Percentiles rank a stretch among this genome's conserved stretches.
Evolutionary conservation across 139 green algal species (phyloP).

Genomic region (Tetradesmus obliquus): DNA sequence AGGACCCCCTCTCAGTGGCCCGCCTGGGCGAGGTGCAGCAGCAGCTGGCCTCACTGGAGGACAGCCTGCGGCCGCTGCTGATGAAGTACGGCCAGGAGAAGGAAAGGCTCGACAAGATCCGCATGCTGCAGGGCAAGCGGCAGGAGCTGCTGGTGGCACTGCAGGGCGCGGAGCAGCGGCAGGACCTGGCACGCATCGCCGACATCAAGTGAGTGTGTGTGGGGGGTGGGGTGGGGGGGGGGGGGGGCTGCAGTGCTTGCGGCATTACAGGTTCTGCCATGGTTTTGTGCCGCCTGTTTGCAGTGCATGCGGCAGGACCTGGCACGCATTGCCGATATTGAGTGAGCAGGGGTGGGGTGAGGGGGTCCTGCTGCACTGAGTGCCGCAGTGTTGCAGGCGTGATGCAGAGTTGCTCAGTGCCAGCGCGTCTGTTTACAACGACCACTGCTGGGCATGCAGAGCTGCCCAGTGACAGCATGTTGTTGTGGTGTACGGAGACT

Average conservation of each 20-base stretch:
- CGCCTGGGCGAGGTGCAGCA: slow-evolving; percentile 77
- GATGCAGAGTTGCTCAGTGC: too few relatives aligned
- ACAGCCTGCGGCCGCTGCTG: slow-evolving; percentile 85
- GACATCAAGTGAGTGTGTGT: slow-evolving; percentile 31
- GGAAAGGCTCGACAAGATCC: slow-evolving; percentile 78
- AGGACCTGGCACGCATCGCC: slow-evolving; percentile 39
- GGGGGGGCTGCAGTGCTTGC: too few relatives aligned
- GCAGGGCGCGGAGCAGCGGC: slow-evolving; percentile 77
- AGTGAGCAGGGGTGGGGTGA: neutral
- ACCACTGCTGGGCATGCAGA: too few relatives aligned
- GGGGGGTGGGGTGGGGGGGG: too few relatives aligned
- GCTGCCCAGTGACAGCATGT: too few relatives aligned
- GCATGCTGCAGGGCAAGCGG: slow-evolving; percentile 76
- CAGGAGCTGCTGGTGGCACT: slow-evolving; percentile 82
- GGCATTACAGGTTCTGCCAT: too few relatives aligned
- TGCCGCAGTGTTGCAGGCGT: too few relatives aligned
- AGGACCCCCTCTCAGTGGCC: slow-evolving; percentile 49
- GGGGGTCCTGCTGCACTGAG: too few relatives aligned
- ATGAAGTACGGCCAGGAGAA: slow-evolving; percentile 86
- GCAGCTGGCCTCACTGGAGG: slow-evolving; percentile 81
- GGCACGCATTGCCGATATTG: slow-evolving; percentile 35
- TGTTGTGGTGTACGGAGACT: too few relatives aligned
- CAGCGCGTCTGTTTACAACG: too few relatives aligned
- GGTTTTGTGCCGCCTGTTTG: too few relatives aligned
- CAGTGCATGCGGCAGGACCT: slow-evolving; percentile 40